A percentile compares a stretch with the other conserved stretches of the same genome.
Evolutionary conservation across 768 basidiomycete species (phyloP).

Genomic region (Terana coerulea): DNA sequence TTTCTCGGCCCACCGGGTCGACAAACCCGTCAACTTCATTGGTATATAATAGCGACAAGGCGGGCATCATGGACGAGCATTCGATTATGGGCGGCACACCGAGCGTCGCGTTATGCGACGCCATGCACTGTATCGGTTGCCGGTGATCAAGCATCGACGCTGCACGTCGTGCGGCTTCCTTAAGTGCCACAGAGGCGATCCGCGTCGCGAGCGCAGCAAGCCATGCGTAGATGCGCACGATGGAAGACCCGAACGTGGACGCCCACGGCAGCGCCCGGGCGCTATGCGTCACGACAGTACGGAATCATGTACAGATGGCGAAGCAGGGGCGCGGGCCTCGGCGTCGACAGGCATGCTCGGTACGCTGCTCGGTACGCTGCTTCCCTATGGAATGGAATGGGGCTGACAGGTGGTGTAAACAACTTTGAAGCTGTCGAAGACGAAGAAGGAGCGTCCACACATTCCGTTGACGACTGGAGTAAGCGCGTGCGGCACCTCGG

Average conservation of each 20-base stretch:
- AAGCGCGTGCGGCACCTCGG: conserved; percentile 66
- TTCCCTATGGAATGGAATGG: neutral
- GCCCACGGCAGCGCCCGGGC: conserved; percentile 42
- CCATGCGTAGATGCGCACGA: conserved; percentile 71
- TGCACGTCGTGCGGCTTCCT: conserved; percentile 85
- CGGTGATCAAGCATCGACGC: conserved; percentile 83
- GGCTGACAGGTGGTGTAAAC: neutral
- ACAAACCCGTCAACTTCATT: conserved; percentile 87
- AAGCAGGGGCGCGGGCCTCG: conserved; percentile 62
- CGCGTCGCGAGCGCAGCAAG: conserved; percentile 75
- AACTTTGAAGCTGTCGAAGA: conserved; percentile 84
- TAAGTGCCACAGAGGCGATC: conserved; percentile 93
- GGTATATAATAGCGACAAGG: conserved; percentile 77
- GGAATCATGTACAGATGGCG: conserved; percentile 65
- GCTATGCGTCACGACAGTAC: conserved; percentile 57
- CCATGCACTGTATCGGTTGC: conserved; percentile 76
- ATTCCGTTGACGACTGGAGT: too few species aligned
- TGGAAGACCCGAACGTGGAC: conserved; percentile 50
- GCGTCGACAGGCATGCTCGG: conserved; percentile 88
- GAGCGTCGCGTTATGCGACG: conserved; percentile 67
- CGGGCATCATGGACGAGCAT: conserved; percentile 92
- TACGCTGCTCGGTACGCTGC: conserved; percentile 67
- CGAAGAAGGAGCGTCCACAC: too few species aligned
- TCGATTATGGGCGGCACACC: conserved; percentile 91
- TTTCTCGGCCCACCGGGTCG: conserved; percentile 70